Percentiles rank a stretch among this genome's conserved stretches.
phyloP scores from a whole-genome alignment of 1,284 basidiomycete species.

The Kwoniella shivajii region DNA sequence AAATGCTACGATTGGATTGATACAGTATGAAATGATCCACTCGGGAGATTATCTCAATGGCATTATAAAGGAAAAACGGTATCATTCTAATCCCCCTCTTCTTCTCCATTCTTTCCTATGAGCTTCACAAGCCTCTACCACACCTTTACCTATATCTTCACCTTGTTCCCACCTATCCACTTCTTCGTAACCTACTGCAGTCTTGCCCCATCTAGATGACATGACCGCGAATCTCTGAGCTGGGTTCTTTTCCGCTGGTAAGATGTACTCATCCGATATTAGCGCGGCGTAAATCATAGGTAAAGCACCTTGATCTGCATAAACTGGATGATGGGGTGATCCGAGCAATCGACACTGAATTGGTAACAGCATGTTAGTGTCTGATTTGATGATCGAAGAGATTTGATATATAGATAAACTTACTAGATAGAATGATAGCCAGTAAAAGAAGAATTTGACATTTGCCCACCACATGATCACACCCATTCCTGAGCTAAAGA shows the following conservation, averaged over 20 bases:
- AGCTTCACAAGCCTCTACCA: slow-evolving; percentile 35
- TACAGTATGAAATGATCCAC: too few relatives aligned
- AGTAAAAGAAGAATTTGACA: slow-evolving; percentile 61
- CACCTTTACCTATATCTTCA: slow-evolving; percentile 26
- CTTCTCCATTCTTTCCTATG: slow-evolving; percentile 35
- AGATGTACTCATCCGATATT: slow-evolving; percentile 33
- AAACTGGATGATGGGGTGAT: slow-evolving; percentile 43
- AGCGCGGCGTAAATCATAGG: slow-evolving; percentile 46
- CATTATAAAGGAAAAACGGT: too few relatives aligned
- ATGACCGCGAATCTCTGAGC: slow-evolving; percentile 36
- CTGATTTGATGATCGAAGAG: not conserved
- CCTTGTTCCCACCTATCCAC: slow-evolving; percentile 45
- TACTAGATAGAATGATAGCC: slow-evolving; percentile 69
- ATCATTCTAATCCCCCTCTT: slow-evolving; percentile 27
- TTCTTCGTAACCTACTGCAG: slow-evolving; percentile 41
- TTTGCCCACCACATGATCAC: slow-evolving; percentile 57
- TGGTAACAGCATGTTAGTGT: not conserved
- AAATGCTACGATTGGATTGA: not conserved
- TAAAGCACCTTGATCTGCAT: slow-evolving; percentile 36
- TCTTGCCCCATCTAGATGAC: slow-evolving; percentile 24
- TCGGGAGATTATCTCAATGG: too few relatives aligned
- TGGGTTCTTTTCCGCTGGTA: slow-evolving; percentile 29
- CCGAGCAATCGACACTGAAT: slow-evolving; percentile 39
- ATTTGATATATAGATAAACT: slow-evolving; percentile 44
- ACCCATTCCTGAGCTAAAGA: slow-evolving; percentile 53